Evolutionary conservation across 345 rosid species (phyloP).

Genomic region (Citrus maxima): DNA sequence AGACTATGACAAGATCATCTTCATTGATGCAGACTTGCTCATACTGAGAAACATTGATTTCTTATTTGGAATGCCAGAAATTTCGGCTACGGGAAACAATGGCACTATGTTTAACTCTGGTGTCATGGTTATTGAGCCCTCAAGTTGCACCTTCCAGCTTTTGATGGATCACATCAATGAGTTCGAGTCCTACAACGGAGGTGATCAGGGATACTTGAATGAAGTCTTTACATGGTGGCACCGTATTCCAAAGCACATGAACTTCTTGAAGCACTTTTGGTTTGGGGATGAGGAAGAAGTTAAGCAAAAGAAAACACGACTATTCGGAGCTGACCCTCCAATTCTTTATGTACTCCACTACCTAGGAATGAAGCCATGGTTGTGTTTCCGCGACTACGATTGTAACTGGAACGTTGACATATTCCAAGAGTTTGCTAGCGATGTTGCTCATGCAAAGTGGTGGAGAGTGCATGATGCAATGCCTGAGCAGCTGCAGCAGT

Average conservation of each 20-base stretch:
- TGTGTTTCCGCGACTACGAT: conserved; percentile 88
- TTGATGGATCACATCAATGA: conserved; percentile 82
- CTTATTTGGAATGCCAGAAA: conserved; percentile 84
- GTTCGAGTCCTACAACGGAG: conserved; percentile 86
- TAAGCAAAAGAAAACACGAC: conserved; percentile 61
- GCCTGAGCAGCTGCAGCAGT: conserved; percentile 79
- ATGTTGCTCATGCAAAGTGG: conserved; percentile 82
- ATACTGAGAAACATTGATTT: conserved; percentile 86
- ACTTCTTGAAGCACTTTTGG: conserved; percentile 91
- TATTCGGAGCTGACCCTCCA: conserved; percentile 86
- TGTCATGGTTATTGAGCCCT: conserved; percentile 86
- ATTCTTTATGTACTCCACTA: conserved; percentile 88
- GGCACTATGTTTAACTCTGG: conserved; percentile 86
- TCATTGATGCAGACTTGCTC: conserved; percentile 87
- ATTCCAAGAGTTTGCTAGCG: conserved; percentile 84
- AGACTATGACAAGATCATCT: conserved; percentile 85
- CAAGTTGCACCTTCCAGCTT: conserved; percentile 77
- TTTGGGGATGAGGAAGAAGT: conserved; percentile 71
- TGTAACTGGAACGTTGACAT: conserved; percentile 93
- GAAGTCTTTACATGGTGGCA: conserved; percentile 99
- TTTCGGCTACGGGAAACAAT: conserved; percentile 83
- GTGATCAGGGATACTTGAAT: conserved; percentile 86
- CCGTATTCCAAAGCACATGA: conserved; percentile 80
- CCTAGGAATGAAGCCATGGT: conserved; percentile 86
- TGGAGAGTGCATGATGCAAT: conserved; percentile 95